These are phyloP conservation scores for Amphicarpaea edgeworthii DNA, from an alignment of 306 rosid genomes.

Conservation along the genomic window DNA sequence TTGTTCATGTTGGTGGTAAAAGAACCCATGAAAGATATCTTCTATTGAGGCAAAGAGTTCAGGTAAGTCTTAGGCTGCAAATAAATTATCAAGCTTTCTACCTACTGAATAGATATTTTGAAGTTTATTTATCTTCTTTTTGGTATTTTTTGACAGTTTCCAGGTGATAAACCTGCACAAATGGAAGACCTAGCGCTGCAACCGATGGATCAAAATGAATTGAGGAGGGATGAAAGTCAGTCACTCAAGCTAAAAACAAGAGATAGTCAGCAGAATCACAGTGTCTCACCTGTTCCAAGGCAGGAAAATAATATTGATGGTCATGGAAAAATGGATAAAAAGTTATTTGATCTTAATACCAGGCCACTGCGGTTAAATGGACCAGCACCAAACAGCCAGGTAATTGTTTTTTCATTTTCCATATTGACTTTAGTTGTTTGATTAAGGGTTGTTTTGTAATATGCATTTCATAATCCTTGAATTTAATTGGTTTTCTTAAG, in stretches of 20 bases:
- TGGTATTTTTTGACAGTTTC: constrained; percentile 56
- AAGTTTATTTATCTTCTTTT: constrained; percentile 15
- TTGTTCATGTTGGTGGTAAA: constrained; percentile 81
- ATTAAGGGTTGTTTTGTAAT: neutral
- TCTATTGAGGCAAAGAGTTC: constrained; percentile 68
- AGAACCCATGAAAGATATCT: constrained; percentile 73
- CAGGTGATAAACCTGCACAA: constrained; percentile 54
- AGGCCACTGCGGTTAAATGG: constrained; percentile 56
- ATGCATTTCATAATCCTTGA: neutral
- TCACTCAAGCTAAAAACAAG: constrained; percentile 32
- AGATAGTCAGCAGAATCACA: constrained; percentile 49
- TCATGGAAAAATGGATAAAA: constrained; percentile 51
- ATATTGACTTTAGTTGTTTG: neutral
- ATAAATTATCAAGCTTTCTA: neutral
- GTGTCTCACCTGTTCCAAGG: constrained; percentile 41
- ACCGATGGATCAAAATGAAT: constrained; percentile 46
- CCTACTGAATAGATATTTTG: constrained; percentile 5
- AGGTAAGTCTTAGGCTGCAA: constrained; percentile 23
- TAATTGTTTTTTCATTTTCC: constrained; percentile 27
- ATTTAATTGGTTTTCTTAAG: neutral
- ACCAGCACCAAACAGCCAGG: constrained; percentile 55
- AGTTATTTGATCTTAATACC: constrained; percentile 59
- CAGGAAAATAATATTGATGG: constrained; percentile 47
- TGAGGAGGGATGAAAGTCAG: constrained; percentile 49
- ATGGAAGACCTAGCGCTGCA: constrained; percentile 54